Evolutionary conservation across 768 basidiomycete genomes (phyloP).

Genomic region (Trametes sanguinea): DNA sequence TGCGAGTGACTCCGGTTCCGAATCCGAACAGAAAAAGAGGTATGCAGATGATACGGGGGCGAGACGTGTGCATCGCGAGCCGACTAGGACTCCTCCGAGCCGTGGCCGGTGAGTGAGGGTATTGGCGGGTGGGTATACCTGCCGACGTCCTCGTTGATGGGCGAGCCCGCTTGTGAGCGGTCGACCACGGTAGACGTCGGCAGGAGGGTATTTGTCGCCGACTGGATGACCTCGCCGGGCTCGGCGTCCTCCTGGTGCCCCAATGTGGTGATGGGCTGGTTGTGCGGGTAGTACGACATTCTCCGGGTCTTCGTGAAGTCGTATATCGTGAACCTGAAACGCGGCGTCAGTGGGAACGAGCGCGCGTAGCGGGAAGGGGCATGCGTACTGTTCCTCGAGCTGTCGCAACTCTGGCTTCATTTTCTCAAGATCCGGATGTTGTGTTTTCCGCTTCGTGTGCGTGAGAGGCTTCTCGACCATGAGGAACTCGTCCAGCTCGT

Average conservation of each 20-base stretch:
- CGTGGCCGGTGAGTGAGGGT: slow-evolving; percentile 39
- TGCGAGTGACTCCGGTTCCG: not conserved
- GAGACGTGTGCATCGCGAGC: not conserved
- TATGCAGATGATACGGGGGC: not conserved
- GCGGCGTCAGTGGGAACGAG: not conserved
- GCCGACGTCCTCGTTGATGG: slow-evolving; percentile 27
- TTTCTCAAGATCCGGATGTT: slow-evolving; percentile 84
- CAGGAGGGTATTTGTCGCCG: slow-evolving; percentile 42
- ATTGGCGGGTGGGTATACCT: slow-evolving; percentile 25
- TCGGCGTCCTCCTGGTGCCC: slow-evolving; percentile 29
- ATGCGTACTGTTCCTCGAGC: slow-evolving; percentile 86
- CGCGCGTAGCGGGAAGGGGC: not conserved
- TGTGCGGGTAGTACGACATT: slow-evolving; percentile 86
- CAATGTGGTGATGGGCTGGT: slow-evolving; percentile 54
- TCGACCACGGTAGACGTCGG: slow-evolving; percentile 48
- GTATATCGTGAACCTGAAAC: slow-evolving; percentile 79
- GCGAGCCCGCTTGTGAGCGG: slow-evolving; percentile 45
- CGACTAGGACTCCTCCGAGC: slow-evolving; percentile 10
- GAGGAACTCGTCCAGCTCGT: slow-evolving; percentile 96
- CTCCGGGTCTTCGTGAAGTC: slow-evolving; percentile 76
- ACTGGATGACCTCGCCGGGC: slow-evolving; percentile 33
- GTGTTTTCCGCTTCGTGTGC: slow-evolving; percentile 88
- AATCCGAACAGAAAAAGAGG: slow-evolving; percentile 8
- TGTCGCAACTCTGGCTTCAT: slow-evolving; percentile 90
- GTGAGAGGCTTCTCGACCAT: slow-evolving; percentile 98